Evolutionary conservation across 1,284 basidiomycete species (phyloP).

Genomic region (Melampsora americana): DNA sequence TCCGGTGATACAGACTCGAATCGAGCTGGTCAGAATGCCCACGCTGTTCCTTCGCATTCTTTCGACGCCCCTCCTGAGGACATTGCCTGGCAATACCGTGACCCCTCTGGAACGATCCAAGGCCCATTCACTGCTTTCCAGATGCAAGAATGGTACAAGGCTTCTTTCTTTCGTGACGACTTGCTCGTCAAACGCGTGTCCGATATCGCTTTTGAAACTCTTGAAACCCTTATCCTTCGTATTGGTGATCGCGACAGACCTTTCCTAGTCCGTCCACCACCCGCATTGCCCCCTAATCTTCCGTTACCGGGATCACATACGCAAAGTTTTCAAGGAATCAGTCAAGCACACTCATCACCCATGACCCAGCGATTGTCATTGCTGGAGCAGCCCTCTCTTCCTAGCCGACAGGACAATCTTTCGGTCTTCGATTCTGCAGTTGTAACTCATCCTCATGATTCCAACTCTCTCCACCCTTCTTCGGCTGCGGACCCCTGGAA

Average conservation of each 20-base stretch:
- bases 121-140: slow-evolving; percentile 41
- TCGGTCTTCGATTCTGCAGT: slow-evolving; percentile 27
- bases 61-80: slow-evolving; percentile 30
- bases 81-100: slow-evolving; percentile 42
- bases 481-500: slow-evolving; percentile 32
- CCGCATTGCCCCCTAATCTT: slow-evolving; percentile 39
- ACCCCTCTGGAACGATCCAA: slow-evolving; percentile 36
- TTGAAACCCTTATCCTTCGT: slow-evolving; percentile 53
- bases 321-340: slow-evolving; percentile 1
- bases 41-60: background rate
- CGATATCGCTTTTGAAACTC: slow-evolving; percentile 54
- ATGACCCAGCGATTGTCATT: slow-evolving; percentile 12
- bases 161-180: slow-evolving; percentile 33
- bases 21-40: background rate
- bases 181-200: slow-evolving; percentile 50
- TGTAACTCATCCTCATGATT: slow-evolving; percentile 6
- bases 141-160: slow-evolving; percentile 44
- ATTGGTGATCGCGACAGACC: slow-evolving; percentile 52
- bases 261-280: slow-evolving; percentile 50
- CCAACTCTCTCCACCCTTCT: slow-evolving; percentile 8
- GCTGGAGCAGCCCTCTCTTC: slow-evolving; percentile 15
- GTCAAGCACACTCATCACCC: background rate
- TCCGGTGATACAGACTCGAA: background rate
- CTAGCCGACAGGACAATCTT: background rate
- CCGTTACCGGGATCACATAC: slow-evolving; percentile 17